Evolutionary conservation across 176 grass and related monocot genomes (phyloP), one percentile per base, ranked within the genome.

Genomic region (Oryza meyeriana): DNA sequence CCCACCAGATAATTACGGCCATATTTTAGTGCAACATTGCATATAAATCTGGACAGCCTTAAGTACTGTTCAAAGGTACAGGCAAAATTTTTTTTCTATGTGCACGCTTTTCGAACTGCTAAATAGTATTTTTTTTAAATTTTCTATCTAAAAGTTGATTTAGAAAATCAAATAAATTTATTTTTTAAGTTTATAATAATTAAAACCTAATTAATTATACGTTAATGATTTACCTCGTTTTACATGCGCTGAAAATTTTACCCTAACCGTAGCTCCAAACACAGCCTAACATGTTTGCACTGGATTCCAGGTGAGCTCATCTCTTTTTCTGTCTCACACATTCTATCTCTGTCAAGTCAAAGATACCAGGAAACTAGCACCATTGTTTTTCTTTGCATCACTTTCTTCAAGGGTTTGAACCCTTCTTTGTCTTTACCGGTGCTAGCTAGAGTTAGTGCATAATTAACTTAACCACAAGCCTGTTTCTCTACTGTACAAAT

Each of bases 351-450:
- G 41, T 66, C 50, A 58, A 18, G 77, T 68, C 77, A 52, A 79
- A 68, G 78, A 69, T 57, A 28, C n/a, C 38, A 42, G 48, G 48
- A 52, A 52, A 18, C 48, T 20, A 47, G 44, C 44, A 47, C 48
- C 48, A 52, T 52, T 71, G 39, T 24, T 71, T 71, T 71, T 28
- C 6, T 72, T 72, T 72, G 66, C 45, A 57, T 81, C 47, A 12
- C 78, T 57, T 39, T 40, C 66, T 29, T 32, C 65, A 16, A 80
- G 78, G 65, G 27, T 80, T 80, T 81, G 78, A 70, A 70, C 33
- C 65, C 32, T 81, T 9, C 14, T 28, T 70, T 59, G 65, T 70
- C 66, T 34, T 28, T 18, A 70, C 16, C 32, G 12, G 47, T 20
- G 45, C n/a, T 55, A 26, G 40, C 2, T 9, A 52, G 22, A 57